phyloP scores from a whole-genome alignment of 805 yeast genomes.

The Kuraishia hungarica region DNA sequence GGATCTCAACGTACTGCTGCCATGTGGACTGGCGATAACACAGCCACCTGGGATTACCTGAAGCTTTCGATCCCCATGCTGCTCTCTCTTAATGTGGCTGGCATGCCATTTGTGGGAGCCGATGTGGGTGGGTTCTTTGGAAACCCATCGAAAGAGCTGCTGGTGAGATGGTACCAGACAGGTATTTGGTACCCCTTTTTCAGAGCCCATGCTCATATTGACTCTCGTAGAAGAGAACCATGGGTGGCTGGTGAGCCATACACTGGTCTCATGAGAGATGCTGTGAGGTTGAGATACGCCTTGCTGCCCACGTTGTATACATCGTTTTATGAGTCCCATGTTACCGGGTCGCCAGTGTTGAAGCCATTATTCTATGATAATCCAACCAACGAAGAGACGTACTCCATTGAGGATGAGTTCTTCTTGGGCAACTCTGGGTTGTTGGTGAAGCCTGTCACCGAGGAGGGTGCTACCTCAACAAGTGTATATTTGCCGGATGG shows the following conservation, averaged over 20 bases:
- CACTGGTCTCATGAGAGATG: constrained; percentile 55
- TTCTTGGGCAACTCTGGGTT: constrained; percentile 65
- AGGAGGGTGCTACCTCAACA: constrained; percentile 33
- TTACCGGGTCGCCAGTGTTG: constrained; percentile 61
- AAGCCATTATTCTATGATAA: constrained; percentile 56
- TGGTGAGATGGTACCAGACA: constrained; percentile 91
- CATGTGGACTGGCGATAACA: constrained; percentile 97
- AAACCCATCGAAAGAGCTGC: constrained; percentile 71
- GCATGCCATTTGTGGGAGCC: constrained; percentile 91
- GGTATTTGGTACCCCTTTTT: constrained; percentile 96
- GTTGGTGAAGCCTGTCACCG: constrained; percentile 73
- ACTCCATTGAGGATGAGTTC: constrained; percentile 74
- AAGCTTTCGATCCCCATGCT: constrained; percentile 80
- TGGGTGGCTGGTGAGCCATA: constrained; percentile 76
- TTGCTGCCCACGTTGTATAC: constrained; percentile 78
- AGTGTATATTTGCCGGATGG: constrained; percentile 45
- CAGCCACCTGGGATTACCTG: constrained; percentile 86
- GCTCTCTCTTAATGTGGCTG: constrained; percentile 69
- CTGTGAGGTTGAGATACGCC: constrained; percentile 65
- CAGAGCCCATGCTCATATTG: constrained; percentile 95
- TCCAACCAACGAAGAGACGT: constrained; percentile 37
- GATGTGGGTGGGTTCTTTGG: constrained; percentile 98
- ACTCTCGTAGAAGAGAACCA: constrained; percentile 88
- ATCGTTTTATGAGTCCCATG: constrained; percentile 56
- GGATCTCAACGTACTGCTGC: constrained; percentile 92